Evolutionary conservation across 352 stramenopile genomes (phyloP).

Genomic region (Paralagenidium karlingii): DNA sequence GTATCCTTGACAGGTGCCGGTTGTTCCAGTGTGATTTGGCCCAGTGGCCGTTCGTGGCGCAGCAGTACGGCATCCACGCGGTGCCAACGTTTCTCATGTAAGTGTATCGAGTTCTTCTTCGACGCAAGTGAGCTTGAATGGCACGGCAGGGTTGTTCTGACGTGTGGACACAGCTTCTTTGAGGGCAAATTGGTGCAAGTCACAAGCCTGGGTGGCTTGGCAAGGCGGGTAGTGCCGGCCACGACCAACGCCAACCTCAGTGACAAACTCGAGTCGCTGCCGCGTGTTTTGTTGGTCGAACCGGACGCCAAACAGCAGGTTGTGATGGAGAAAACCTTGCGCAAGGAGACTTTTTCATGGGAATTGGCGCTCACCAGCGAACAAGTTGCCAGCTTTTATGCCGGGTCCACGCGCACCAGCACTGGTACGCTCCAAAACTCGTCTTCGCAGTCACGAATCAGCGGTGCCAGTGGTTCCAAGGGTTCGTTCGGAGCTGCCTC

Average conservation of each 20-base stretch:
- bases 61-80: constrained; percentile 57
- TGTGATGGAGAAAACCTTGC: constrained; percentile 36
- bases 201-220: constrained; percentile 38
- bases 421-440: no score
- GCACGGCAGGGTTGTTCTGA: neutral
- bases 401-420: no score
- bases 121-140: neutral
- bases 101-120: neutral
- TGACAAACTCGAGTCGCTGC: constrained; percentile 34
- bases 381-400: no score
- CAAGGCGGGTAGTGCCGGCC: constrained; percentile 30
- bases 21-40: constrained; percentile 67
- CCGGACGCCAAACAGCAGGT: constrained; percentile 41
- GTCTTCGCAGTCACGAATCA: no score
- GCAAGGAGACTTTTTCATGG: constrained; percentile 54
- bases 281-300: constrained; percentile 46
- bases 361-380: constrained; percentile 46
- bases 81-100: constrained; percentile 68
- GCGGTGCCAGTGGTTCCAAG: no score
- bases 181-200: constrained; percentile 35
- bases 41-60: constrained; percentile 31
- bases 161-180: constrained; percentile 35
- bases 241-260: constrained; percentile 52
- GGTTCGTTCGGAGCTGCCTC: no score
- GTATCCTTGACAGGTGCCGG: constrained; percentile 16